Evolutionary conservation across 495 filamentous ascomycete genomes (phyloP).

Genomic region (Hypoxylon intermedium): DNA sequence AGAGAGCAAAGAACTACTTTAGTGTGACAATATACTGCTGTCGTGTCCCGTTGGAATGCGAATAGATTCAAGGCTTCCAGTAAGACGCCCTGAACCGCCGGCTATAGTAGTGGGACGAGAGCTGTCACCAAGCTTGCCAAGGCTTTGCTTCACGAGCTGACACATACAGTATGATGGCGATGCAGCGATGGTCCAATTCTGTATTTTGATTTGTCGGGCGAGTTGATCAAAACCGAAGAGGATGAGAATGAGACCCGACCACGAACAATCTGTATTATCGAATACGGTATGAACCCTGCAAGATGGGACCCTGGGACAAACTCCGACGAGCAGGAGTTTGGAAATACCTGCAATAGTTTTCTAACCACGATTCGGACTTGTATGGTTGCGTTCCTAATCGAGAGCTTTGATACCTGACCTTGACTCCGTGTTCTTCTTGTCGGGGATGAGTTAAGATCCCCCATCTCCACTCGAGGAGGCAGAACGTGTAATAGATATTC

Average conservation of each 20-base stretch:
- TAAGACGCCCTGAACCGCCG: slow-evolving; percentile 17
- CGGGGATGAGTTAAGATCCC: slow-evolving; percentile 25
- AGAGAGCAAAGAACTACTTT: slow-evolving; percentile 1
- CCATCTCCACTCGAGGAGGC: slow-evolving; percentile 23
- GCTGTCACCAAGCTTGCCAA: slow-evolving; percentile 23
- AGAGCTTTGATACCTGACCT: slow-evolving; percentile 14
- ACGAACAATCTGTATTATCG: slow-evolving; percentile 7
- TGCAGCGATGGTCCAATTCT: too few relatives aligned
- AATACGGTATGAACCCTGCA: slow-evolving; percentile 8
- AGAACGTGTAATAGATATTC: too few relatives aligned
- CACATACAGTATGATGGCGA: background rate
- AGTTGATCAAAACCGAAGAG: background rate
- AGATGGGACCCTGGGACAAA: slow-evolving; percentile 13
- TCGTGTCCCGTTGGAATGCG: slow-evolving; percentile 14
- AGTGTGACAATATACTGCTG: slow-evolving; percentile 20
- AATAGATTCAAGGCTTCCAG: slow-evolving; percentile 4
- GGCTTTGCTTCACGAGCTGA: slow-evolving; percentile 20
- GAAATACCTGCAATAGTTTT: slow-evolving; percentile 4
- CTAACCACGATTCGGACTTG: slow-evolving; percentile 27
- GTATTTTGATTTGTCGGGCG: too few relatives aligned
- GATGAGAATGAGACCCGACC: slow-evolving; percentile 11
- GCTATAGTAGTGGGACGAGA: slow-evolving; percentile 13
- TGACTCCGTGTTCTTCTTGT: slow-evolving; percentile 38
- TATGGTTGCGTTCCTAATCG: slow-evolving; percentile 29
- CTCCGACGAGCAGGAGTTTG: slow-evolving; percentile 25